Evolutionary conservation across 371 early-diverging fungal species (phyloP).

Genomic region (Entomophthora muscae): DNA sequence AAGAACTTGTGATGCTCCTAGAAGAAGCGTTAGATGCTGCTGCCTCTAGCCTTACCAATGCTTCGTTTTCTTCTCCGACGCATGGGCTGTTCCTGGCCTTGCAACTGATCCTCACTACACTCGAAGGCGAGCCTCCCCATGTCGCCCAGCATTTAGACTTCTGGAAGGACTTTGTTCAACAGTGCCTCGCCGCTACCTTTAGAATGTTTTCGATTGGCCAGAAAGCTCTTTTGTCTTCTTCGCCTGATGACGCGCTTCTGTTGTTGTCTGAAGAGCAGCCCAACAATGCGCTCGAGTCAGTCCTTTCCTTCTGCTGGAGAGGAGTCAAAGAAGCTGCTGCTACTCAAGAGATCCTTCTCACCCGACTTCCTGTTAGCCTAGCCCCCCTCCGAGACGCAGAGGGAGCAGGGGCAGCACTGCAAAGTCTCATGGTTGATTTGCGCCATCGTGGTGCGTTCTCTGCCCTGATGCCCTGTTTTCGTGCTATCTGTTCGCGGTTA

Average conservation of each 20-base stretch:
- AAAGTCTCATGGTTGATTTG: not conserved
- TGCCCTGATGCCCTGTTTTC: not conserved
- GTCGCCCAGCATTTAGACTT: not conserved
- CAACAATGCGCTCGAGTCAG: slow-evolving; percentile 16
- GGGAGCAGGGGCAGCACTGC: not conserved
- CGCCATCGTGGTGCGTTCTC: not conserved
- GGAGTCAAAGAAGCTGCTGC: slow-evolving; percentile 70
- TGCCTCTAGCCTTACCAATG: not conserved
- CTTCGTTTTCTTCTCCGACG: not conserved
- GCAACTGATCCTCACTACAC: not conserved
- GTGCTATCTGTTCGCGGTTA: not conserved
- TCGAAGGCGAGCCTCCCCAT: not conserved
- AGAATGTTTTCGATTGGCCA: not conserved
- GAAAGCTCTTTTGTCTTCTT: not conserved
- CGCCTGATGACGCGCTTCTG: not conserved
- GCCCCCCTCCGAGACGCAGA: not conserved
- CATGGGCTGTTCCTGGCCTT: not conserved
- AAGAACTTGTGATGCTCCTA: not conserved
- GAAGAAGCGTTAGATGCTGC: not conserved
- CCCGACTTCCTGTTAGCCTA: not conserved
- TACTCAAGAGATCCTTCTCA: not conserved
- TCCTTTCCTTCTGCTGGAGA: slow-evolving; percentile 82
- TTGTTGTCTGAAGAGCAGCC: not conserved
- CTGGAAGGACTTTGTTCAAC: not conserved
- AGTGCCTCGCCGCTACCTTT: not conserved